Conservation (phyloP, 2,329 filamentous ascomycete species). For the Botrytis elliptica region DNA sequence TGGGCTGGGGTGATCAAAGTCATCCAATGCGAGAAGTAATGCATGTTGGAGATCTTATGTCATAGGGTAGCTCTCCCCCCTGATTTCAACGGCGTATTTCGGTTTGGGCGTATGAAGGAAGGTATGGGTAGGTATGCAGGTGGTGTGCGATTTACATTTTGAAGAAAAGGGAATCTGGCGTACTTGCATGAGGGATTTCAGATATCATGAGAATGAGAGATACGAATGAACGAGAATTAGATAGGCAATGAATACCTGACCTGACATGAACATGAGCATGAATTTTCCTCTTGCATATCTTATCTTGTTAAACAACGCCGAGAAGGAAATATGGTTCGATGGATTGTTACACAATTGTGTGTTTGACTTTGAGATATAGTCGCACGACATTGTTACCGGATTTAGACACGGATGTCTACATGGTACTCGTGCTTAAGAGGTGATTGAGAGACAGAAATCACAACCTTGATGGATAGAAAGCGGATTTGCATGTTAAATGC, state of each 20-base stretch:
- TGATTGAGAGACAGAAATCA: background rate
- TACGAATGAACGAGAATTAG: conserved; percentile 20
- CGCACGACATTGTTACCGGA: background rate
- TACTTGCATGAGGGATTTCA: conserved; percentile 3
- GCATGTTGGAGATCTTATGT: conserved; percentile 25
- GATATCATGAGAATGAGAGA: conserved; percentile 15
- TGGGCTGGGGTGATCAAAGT: background rate
- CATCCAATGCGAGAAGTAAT: conserved; percentile 22
- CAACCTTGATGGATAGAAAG: background rate
- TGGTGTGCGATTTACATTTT: background rate
- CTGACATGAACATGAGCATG: background rate
- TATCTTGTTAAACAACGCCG: background rate
- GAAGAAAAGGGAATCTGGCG: conserved; percentile 11
- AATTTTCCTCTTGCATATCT: background rate
- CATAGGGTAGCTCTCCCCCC: background rate
- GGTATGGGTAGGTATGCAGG: conserved; percentile 8
- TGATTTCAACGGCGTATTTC: background rate
- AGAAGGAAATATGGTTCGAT: background rate
- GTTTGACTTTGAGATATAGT: background rate
- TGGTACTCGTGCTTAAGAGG: background rate
- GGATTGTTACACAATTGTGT: background rate
- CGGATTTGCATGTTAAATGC: background rate
- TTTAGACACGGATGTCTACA: background rate
- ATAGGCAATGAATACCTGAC: conserved; percentile 5
- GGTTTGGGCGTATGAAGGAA: conserved; percentile 15